Evolutionary conservation across 2,329 filamentous ascomycete genomes (phyloP).

Genomic region (Chaetothyriales sp.): DNA sequence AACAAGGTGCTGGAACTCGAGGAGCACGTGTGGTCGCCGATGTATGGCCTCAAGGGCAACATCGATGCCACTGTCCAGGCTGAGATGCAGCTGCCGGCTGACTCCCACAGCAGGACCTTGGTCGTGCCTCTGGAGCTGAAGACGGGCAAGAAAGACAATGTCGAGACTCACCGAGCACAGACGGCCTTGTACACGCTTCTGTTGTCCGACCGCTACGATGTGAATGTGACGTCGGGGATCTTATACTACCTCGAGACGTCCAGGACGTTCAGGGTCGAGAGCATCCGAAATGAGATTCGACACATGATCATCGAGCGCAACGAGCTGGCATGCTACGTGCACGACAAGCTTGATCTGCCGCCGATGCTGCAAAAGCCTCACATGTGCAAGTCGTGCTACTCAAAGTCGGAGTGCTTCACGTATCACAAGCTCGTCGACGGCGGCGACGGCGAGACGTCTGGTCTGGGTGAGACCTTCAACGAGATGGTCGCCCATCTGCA

Average conservation of each 20-base stretch:
- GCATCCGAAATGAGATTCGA: conserved; percentile 71
- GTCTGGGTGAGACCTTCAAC: conserved; percentile 66
- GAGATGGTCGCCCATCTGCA: conserved; percentile 67
- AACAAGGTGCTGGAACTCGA: conserved; percentile 92
- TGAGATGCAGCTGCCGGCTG: conserved; percentile 55
- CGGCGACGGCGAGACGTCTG: conserved; percentile 66
- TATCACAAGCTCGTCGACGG: conserved; percentile 84
- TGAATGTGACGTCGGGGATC: conserved; percentile 77
- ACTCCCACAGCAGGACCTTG: conserved; percentile 43
- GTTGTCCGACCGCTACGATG: conserved; percentile 82
- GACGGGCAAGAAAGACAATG: conserved; percentile 68
- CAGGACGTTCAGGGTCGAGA: conserved; percentile 68
- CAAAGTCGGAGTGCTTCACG: conserved; percentile 76
- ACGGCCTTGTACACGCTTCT: conserved; percentile 88
- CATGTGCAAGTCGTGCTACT: conserved; percentile 76
- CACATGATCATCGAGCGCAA: conserved; percentile 98
- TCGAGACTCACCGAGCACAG: conserved; percentile 73
- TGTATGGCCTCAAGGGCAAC: conserved; percentile 93
- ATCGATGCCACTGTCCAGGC: conserved; percentile 94
- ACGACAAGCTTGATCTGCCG: conserved; percentile 67
- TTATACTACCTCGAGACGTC: conserved; percentile 92
- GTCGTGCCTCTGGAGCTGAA: conserved; percentile 93
- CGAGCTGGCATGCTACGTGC: conserved; percentile 68
- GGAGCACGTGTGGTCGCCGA: conserved; percentile 95
- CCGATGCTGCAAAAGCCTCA: conserved; percentile 71